Percentiles rank a stretch among this genome's conserved stretches.
Evolutionary conservation across 2,329 filamentous ascomycete genomes (phyloP).

Genomic region (Fusarium duplospermum): DNA sequence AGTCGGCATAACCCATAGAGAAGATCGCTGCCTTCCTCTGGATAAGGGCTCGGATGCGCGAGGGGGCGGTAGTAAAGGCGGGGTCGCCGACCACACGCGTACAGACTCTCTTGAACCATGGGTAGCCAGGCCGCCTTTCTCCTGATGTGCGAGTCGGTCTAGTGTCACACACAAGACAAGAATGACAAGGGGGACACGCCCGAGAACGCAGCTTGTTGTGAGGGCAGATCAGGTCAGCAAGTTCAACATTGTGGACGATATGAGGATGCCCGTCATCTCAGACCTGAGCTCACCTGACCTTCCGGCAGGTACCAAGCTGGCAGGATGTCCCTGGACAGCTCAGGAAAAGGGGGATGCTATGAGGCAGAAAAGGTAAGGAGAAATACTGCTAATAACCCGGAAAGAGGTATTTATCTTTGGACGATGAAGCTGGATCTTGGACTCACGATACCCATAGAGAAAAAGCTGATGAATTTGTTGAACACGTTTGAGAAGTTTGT

Average conservation of each 20-base stretch:
- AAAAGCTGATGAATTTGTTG: background rate
- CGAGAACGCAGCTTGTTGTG: too few species aligned
- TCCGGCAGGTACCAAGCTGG: too few species aligned
- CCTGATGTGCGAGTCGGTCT: too few species aligned
- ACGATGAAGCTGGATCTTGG: background rate
- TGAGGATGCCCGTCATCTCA: too few species aligned
- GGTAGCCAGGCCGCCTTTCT: too few species aligned
- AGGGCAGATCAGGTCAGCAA: too few species aligned
- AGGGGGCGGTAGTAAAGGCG: constrained; percentile 46
- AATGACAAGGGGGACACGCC: too few species aligned
- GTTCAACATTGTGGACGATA: too few species aligned
- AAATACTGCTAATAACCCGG: background rate
- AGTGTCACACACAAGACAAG: too few species aligned
- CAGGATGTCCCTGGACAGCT: background rate
- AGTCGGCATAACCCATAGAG: too few species aligned
- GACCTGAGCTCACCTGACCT: too few species aligned
- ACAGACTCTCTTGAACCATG: too few species aligned
- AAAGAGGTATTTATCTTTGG: background rate
- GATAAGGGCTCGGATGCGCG: background rate
- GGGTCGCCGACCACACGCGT: constrained; percentile 32
- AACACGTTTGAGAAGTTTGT: background rate
- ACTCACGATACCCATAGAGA: background rate
- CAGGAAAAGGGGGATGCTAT: background rate
- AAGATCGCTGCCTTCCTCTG: background rate
- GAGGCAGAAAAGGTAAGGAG: background rate